phyloP scores from a whole-genome alignment of 1,139 yeast genomes.

The Magnusiomyces ingens region DNA sequence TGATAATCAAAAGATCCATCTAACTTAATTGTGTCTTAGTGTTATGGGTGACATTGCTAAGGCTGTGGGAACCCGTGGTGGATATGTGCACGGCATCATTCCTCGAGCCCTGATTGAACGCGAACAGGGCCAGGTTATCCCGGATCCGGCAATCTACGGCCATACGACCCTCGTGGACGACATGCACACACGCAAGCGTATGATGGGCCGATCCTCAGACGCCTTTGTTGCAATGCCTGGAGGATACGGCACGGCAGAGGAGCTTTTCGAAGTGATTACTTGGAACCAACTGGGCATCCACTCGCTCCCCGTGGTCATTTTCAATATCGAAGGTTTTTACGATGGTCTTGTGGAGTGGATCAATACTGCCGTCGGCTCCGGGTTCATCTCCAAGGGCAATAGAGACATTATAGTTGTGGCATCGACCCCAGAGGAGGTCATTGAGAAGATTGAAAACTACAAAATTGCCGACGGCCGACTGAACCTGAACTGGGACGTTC shows the following conservation, averaged over 20 bases:
- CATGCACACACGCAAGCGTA: conserved; percentile 82
- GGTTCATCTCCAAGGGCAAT: conserved; percentile 63
- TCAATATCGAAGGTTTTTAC: conserved; percentile 74
- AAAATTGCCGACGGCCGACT: conserved; percentile 68
- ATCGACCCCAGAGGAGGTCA: conserved; percentile 42
- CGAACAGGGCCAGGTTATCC: conserved; percentile 53
- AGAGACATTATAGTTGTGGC: conserved; percentile 68
- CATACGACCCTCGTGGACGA: conserved; percentile 75
- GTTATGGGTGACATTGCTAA: conserved; percentile 84
- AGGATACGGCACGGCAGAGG: conserved; percentile 88
- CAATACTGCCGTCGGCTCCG: conserved; percentile 39
- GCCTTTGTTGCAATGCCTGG: conserved; percentile 91
- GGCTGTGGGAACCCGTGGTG: conserved; percentile 57
- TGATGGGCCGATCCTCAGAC: conserved; percentile 83
- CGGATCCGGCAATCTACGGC: conserved; percentile 65
- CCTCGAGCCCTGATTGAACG: conserved; percentile 75
- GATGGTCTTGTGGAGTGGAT: conserved; percentile 55
- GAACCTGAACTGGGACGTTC: conserved; percentile 61
- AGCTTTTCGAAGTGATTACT: conserved; percentile 81
- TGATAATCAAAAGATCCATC: too few species aligned
- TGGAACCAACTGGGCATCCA: conserved; percentile 90
- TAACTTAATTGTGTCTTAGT: conserved; percentile 33
- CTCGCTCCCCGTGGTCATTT: conserved; percentile 67
- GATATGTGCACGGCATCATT: conserved; percentile 78
- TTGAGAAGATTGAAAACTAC: conserved; percentile 54